phyloP scores from a whole-genome alignment of 225 moss, liverwort and hornwort genomes.

The Anthoceros angustus region DNA sequence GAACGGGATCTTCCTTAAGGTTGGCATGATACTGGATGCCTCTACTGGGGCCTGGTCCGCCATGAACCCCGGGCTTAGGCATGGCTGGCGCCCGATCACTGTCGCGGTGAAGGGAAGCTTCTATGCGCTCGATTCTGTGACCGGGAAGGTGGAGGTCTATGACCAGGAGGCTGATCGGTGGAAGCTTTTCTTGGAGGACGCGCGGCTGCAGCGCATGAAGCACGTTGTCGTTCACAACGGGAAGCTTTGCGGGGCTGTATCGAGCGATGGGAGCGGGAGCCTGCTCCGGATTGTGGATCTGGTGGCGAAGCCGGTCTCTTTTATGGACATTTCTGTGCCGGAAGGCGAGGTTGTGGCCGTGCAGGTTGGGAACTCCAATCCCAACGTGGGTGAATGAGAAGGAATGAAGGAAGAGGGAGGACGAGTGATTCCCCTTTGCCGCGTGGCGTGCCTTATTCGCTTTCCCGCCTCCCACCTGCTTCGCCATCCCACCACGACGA shows the following conservation, averaged over 20 bases:
- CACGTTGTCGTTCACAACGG: constrained; percentile 1
- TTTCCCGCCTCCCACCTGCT: too few species aligned
- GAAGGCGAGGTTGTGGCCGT: constrained; percentile 11
- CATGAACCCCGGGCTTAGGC: constrained; percentile 7
- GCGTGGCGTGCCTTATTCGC: too few species aligned
- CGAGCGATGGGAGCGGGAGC: not conserved
- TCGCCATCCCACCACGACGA: too few species aligned
- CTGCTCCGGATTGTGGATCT: constrained; percentile 12
- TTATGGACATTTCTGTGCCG: constrained; percentile 7
- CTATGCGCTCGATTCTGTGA: constrained; percentile 2
- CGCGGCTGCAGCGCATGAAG: constrained; percentile 4
- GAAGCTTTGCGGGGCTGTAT: constrained; percentile 11
- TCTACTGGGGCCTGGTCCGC: constrained; percentile 6
- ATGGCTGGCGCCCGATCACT: constrained; percentile 7
- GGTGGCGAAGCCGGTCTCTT: not conserved
- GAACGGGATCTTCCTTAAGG: constrained; percentile 9
- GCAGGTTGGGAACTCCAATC: constrained; percentile 3
- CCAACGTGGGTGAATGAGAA: not conserved
- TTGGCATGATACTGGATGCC: constrained; percentile 7
- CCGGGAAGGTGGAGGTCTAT: constrained; percentile 6
- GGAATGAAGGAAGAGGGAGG: not conserved
- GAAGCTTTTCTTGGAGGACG: constrained; percentile 9
- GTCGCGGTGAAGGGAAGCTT: constrained; percentile 9
- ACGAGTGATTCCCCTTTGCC: too few species aligned
- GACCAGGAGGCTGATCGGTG: constrained; percentile 5